These are phyloP conservation scores for Phialemonium atrogriseum DNA, from an alignment of 2,329 filamentous ascomycete species.

Conservation along the genomic window DNA sequence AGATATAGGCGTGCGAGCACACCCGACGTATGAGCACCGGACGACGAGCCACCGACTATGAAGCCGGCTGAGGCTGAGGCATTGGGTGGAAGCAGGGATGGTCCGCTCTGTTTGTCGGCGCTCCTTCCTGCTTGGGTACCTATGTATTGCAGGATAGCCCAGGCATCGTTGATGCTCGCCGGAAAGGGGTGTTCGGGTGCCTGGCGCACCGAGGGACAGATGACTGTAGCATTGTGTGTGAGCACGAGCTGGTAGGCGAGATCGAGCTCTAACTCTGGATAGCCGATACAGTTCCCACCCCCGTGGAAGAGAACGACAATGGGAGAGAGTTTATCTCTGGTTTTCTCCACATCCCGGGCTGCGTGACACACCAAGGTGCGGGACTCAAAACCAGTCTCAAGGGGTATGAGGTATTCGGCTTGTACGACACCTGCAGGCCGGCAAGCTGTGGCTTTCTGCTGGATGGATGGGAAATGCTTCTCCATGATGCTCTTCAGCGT, in stretches of 20 bases:
- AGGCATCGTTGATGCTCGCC: constrained; percentile 6
- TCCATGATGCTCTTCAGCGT: constrained; percentile 6
- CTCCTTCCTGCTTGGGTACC: no score
- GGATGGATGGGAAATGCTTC: no score
- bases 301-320: constrained; percentile 10
- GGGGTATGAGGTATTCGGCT: constrained; percentile 5
- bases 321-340: constrained; percentile 2
- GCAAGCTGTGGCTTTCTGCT: no score
- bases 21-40: constrained; percentile 8
- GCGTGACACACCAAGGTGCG: constrained; percentile 8
- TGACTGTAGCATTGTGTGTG: constrained; percentile 6
- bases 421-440: constrained; percentile 6
- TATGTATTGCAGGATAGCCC: constrained; percentile 3
- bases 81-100: no score
- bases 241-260: constrained; percentile 7
- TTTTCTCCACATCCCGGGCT: no score
- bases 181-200: constrained; percentile 6
- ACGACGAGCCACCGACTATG: constrained; percentile 8
- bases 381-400: constrained; percentile 5
- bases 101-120: no score
- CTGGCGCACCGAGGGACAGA: constrained; percentile 6
- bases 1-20: constrained; percentile 9
- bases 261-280: constrained; percentile 8
- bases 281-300: constrained; percentile 8
- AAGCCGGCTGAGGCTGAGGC: constrained; percentile 5